Conservation (phyloP, 2,329 filamentous ascomycete genomes). For the Apiospora arundinis region DNA sequence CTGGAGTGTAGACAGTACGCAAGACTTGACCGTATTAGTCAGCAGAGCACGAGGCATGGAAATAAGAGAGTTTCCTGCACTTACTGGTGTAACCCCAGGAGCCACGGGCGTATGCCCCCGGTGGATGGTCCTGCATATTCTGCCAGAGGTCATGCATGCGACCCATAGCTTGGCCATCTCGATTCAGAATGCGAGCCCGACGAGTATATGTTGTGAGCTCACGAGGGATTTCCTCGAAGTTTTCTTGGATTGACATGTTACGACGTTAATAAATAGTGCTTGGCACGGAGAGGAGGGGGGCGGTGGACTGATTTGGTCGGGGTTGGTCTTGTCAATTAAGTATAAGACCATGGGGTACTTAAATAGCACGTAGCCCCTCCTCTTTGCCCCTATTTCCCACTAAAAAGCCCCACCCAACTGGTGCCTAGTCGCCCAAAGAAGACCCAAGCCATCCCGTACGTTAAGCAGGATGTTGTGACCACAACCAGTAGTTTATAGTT, state of each 20-base stretch:
- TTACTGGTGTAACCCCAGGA: conserved; percentile 5
- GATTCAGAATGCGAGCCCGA: neutral
- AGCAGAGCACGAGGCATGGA: neutral
- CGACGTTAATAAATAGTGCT: neutral
- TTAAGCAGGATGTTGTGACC: too few relatives aligned
- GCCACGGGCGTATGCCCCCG: neutral
- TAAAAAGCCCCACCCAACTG: too few relatives aligned
- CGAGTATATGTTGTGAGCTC: neutral
- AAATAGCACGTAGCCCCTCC: too few relatives aligned
- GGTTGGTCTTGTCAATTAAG: neutral
- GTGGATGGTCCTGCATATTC: neutral
- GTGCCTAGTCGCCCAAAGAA: too few relatives aligned
- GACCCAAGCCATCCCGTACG: too few relatives aligned
- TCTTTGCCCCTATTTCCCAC: too few relatives aligned
- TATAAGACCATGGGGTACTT: neutral
- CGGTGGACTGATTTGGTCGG: too few relatives aligned
- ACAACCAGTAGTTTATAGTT: neutral
- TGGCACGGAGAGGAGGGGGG: neutral
- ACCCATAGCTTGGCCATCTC: neutral
- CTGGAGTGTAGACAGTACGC: neutral
- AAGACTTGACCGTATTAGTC: neutral
- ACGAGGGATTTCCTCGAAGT: neutral
- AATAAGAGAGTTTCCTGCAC: neutral
- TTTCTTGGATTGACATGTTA: neutral
- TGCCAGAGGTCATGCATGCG: neutral